These are phyloP conservation scores for Leccinum pachyderme DNA, from an alignment of 1,284 basidiomycete species.

Conservation along the genomic window DNA sequence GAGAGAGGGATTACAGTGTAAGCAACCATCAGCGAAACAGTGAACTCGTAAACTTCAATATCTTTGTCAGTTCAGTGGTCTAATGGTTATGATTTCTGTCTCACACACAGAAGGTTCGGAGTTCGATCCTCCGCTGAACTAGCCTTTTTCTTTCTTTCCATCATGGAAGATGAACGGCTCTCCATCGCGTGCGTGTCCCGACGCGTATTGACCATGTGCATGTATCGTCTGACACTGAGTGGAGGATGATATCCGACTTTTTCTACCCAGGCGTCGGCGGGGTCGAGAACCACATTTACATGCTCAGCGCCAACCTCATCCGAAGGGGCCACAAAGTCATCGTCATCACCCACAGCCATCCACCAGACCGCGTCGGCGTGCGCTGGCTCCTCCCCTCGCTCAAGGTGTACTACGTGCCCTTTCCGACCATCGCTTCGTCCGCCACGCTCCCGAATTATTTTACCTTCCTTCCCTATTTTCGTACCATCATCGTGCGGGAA, in stretches of 20 bases:
- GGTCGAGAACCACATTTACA: slow-evolving; percentile 96
- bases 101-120: slow-evolving; percentile 45
- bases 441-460: slow-evolving; percentile 96
- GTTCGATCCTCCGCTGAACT: slow-evolving; percentile 46
- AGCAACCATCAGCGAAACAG: too few relatives aligned
- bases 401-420: slow-evolving; percentile 95
- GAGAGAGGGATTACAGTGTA: not conserved
- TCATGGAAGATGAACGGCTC: slow-evolving; percentile 27
- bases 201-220: not conserved
- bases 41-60: not conserved
- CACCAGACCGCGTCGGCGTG: slow-evolving; percentile 81
- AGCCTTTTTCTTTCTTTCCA: slow-evolving; percentile 21
- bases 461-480: slow-evolving; percentile 86
- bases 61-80: slow-evolving; percentile 37
- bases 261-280: slow-evolving; percentile 95
- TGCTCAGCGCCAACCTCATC: slow-evolving; percentile 83
- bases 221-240: not conserved
- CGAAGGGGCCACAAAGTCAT: slow-evolving; percentile 90
- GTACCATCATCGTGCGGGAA: slow-evolving; percentile 88
- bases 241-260: slow-evolving; percentile 95
- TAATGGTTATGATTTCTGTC: slow-evolving; percentile 48
- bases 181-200: slow-evolving; percentile 29
- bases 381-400: slow-evolving; percentile 84
- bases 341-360: slow-evolving; percentile 91
- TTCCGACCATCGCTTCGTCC: slow-evolving; percentile 81